Conservation (phyloP, 257 asterid species). For the Thymus mandschuricus region DNA sequence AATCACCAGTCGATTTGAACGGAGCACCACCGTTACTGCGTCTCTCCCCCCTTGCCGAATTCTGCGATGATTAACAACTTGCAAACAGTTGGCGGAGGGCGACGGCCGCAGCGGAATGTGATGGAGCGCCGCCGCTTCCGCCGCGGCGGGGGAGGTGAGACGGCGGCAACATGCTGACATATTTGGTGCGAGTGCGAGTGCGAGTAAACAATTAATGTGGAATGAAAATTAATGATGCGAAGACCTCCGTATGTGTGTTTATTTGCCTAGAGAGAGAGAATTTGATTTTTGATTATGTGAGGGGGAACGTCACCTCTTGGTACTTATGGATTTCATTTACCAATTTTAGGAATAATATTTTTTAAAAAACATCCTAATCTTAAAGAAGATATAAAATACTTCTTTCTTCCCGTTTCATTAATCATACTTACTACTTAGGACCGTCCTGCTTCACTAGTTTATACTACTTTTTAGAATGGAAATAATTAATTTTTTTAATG, state of each 20-base stretch:
- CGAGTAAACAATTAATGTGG: not conserved
- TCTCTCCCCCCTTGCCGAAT: conserved; percentile 29
- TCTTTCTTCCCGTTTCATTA: no score
- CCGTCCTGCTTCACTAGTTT: no score
- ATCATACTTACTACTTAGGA: no score
- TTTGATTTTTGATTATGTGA: conserved; percentile 4
- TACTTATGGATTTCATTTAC: not conserved
- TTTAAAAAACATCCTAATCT: not conserved
- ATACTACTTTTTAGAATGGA: no score
- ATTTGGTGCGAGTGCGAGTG: not conserved
- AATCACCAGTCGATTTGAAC: conserved; percentile 39
- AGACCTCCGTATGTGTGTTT: conserved; percentile 14
- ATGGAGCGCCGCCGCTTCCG: conserved; percentile 32
- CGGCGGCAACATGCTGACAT: conserved; percentile 47
- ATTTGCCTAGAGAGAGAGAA: not conserved
- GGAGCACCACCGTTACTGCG: conserved; percentile 29
- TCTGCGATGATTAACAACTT: conserved; percentile 26
- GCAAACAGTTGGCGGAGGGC: conserved; percentile 33
- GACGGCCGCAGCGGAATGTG: conserved; percentile 35
- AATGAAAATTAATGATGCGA: conserved; percentile 8
- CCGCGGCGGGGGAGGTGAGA: conserved; percentile 28
- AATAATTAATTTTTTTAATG: no score
- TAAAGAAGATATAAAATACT: no score
- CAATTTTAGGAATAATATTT: not conserved
- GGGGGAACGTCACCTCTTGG: conserved; percentile 2